These are phyloP conservation scores for Capsicum rhomboideum DNA, from an alignment of 257 asterid species.

Conservation along the genomic window DNA sequence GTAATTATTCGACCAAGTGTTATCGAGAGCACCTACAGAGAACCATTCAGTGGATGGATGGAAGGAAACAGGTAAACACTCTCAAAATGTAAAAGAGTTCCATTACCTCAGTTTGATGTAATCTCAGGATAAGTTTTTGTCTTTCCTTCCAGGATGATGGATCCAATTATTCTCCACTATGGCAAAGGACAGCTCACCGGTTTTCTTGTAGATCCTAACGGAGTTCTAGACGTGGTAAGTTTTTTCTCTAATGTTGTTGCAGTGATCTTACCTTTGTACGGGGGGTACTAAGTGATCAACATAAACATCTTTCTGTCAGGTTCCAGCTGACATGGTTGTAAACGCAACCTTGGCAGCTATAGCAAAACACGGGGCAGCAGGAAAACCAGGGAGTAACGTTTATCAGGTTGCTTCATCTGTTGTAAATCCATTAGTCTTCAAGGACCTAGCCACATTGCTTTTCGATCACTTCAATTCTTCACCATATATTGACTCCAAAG, in stretches of 20 bases:
- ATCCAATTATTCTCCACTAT: slow-evolving; percentile 74
- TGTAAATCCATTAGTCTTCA: slow-evolving; percentile 63
- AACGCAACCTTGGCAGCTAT: slow-evolving; percentile 90
- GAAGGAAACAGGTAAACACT: slow-evolving; percentile 77
- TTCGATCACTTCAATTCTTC: slow-evolving; percentile 57
- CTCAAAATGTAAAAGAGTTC: neutral
- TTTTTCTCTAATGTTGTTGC: neutral
- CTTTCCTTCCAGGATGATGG: slow-evolving; percentile 74
- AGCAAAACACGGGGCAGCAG: slow-evolving; percentile 73
- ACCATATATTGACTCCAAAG: slow-evolving; percentile 63
- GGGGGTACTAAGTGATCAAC: neutral
- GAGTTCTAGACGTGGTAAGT: slow-evolving; percentile 91
- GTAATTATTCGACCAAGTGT: slow-evolving; percentile 91
- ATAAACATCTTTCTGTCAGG: slow-evolving; percentile 23
- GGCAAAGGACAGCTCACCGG: slow-evolving; percentile 93
- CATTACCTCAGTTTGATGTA: neutral
- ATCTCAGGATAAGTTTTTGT: neutral
- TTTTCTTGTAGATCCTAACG: slow-evolving; percentile 78
- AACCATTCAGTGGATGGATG: slow-evolving; percentile 99
- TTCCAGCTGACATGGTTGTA: slow-evolving; percentile 94
- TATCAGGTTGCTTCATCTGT: slow-evolving; percentile 86
- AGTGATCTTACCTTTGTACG: neutral
- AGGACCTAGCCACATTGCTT: slow-evolving; percentile 55
- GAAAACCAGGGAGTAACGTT: slow-evolving; percentile 31
- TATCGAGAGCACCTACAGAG: slow-evolving; percentile 85